Evolutionary conservation across 2,329 filamentous ascomycete genomes (phyloP).

Genomic region (Monilinia vaccinii-corymbosi): DNA sequence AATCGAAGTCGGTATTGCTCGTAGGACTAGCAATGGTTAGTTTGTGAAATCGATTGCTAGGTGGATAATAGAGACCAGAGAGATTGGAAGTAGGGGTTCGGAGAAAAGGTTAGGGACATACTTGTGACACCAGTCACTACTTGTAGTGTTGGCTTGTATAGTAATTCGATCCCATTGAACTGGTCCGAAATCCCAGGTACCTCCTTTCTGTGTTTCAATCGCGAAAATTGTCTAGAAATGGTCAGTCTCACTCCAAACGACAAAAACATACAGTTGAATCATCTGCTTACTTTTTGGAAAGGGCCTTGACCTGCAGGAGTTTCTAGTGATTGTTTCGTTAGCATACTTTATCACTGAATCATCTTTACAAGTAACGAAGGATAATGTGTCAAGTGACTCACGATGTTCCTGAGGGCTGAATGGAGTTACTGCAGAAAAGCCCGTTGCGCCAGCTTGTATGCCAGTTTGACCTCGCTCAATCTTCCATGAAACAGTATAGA

Average conservation of each 20-base stretch:
- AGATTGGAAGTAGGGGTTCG: neutral
- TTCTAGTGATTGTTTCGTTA: neutral
- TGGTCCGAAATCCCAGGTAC: neutral
- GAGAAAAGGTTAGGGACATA: neutral
- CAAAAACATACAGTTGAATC: neutral
- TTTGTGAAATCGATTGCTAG: neutral
- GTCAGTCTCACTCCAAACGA: neutral
- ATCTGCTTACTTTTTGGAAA: neutral
- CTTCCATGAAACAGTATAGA: neutral
- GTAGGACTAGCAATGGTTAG: neutral
- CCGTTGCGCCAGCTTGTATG: neutral
- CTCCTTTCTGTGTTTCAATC: neutral
- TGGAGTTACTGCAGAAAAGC: neutral
- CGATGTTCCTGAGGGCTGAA: neutral
- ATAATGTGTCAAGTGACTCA: neutral
- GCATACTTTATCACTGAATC: too few species aligned
- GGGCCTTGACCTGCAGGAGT: neutral
- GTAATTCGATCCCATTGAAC: neutral
- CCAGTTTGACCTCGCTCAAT: neutral
- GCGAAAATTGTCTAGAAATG: neutral
- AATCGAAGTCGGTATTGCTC: neutral
- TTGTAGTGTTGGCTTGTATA: neutral
- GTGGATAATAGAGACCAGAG: neutral
- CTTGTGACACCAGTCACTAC: neutral
- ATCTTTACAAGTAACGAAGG: too few species aligned